These are phyloP conservation scores for Geotrichum restrictum DNA, from an alignment of 1,139 yeast genomes.

Conservation along the genomic window DNA sequence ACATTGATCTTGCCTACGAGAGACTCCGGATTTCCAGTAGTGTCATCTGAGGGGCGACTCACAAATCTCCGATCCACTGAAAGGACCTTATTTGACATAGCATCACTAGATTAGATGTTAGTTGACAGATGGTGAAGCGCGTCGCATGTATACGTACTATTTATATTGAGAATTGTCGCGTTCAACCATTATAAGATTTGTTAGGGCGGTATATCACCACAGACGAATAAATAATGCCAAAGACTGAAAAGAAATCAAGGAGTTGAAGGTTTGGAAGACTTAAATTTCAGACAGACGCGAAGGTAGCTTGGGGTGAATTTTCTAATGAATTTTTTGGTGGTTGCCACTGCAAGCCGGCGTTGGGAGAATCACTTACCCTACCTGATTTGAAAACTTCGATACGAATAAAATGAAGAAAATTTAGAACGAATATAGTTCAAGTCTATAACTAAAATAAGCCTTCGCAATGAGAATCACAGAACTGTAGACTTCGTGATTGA, in stretches of 20 bases:
- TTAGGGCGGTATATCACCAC: background rate
- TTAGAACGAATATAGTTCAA: too few relatives aligned
- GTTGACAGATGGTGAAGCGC: background rate
- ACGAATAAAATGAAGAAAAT: too few relatives aligned
- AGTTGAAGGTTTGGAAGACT: background rate
- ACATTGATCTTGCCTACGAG: constrained; percentile 61
- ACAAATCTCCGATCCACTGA: constrained; percentile 53
- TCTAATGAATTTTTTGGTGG: background rate
- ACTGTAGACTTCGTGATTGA: too few relatives aligned
- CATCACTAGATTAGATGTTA: constrained; percentile 29
- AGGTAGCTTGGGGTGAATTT: background rate
- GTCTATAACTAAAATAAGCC: too few relatives aligned
- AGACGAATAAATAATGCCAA: background rate
- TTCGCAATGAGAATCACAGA: too few relatives aligned
- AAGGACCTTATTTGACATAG: constrained; percentile 68
- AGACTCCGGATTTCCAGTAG: constrained; percentile 62
- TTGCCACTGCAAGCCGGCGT: background rate
- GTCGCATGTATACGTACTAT: constrained; percentile 27
- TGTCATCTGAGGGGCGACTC: constrained; percentile 45
- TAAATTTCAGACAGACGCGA: background rate
- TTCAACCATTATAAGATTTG: constrained; percentile 24
- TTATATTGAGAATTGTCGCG: constrained; percentile 31
- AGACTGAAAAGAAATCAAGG: background rate
- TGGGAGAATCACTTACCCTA: constrained; percentile 6
- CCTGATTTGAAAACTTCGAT: background rate